Percentiles rank a stretch among this genome's conserved stretches.
phyloP scores from a whole-genome alignment of 345 rosid genomes.

The Eucalyptus pumila region DNA sequence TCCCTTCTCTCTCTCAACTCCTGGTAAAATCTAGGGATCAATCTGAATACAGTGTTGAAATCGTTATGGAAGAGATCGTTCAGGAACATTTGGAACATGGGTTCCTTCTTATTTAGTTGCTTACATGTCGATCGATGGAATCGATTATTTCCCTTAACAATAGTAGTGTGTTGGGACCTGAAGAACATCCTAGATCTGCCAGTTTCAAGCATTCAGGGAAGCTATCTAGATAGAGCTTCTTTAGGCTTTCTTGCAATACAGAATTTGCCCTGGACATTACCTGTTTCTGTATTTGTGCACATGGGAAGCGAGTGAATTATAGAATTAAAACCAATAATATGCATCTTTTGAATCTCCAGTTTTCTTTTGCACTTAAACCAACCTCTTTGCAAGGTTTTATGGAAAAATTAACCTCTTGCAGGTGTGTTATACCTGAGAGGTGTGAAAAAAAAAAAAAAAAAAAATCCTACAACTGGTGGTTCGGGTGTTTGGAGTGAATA shows the following conservation, averaged over 20 bases:
- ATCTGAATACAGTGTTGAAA: background rate
- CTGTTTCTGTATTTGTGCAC: background rate
- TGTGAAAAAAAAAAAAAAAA: too few relatives aligned
- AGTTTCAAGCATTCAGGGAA: background rate
- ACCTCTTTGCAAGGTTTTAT: background rate
- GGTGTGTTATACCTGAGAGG: background rate
- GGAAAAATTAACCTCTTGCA: background rate
- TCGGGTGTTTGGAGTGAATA: too few relatives aligned
- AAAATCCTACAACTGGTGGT: too few relatives aligned
- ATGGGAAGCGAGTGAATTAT: background rate
- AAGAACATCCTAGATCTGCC: background rate
- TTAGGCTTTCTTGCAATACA: background rate
- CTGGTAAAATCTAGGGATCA: background rate
- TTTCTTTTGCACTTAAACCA: background rate
- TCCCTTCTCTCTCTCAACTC: background rate
- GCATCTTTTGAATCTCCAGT: background rate
- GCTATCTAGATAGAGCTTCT: background rate
- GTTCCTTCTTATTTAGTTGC: background rate
- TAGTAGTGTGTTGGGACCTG: background rate
- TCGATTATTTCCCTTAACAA: background rate
- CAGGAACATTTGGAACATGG: background rate
- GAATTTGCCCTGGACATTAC: background rate
- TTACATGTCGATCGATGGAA: background rate
- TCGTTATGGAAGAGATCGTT: background rate
- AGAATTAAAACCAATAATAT: background rate